phyloP scores from a whole-genome alignment of 2,329 filamentous ascomycete species.

The Hypomyces rosellus region DNA sequence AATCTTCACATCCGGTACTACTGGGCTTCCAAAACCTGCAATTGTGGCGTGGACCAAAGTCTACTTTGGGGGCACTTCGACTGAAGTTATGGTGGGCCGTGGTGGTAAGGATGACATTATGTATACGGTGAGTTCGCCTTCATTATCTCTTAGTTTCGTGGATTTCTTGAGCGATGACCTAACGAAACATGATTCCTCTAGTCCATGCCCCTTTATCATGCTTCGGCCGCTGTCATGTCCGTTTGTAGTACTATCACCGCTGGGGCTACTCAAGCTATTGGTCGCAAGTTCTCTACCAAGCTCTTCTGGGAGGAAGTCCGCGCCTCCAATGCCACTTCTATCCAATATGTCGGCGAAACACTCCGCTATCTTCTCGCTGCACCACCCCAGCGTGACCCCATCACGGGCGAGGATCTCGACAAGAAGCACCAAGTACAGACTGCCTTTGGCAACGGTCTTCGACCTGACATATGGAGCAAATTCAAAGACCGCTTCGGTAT shows the following conservation, averaged over 20 bases:
- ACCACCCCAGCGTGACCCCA: conserved; percentile 54
- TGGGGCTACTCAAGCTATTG: conserved; percentile 63
- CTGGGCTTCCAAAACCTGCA: conserved; percentile 74
- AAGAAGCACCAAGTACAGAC: conserved; percentile 64
- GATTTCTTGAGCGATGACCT: neutral
- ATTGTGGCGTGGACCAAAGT: conserved; percentile 68
- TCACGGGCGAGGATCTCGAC: conserved; percentile 63
- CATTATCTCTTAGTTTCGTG: neutral
- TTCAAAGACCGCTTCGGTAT: conserved; percentile 80
- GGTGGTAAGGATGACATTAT: conserved; percentile 55
- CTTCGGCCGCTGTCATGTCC: conserved; percentile 67
- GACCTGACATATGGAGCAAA: conserved; percentile 77
- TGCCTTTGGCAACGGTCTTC: conserved; percentile 78
- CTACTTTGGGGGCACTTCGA: conserved; percentile 37
- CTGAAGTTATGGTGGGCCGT: conserved; percentile 47
- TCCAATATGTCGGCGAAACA: conserved; percentile 87
- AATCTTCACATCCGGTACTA: conserved; percentile 83
- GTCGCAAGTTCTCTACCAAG: conserved; percentile 70
- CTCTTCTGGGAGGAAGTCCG: conserved; percentile 73
- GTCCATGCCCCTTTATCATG: conserved; percentile 88
- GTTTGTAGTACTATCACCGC: conserved; percentile 53
- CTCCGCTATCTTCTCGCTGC: conserved; percentile 73
- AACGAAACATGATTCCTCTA: conserved; percentile 23
- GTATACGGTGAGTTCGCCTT: conserved; percentile 55
- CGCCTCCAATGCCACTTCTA: conserved; percentile 62